Base-by-base conservation (phyloP, 371 early-diverging fungal species). In the Nematocida parisii region DNA sequence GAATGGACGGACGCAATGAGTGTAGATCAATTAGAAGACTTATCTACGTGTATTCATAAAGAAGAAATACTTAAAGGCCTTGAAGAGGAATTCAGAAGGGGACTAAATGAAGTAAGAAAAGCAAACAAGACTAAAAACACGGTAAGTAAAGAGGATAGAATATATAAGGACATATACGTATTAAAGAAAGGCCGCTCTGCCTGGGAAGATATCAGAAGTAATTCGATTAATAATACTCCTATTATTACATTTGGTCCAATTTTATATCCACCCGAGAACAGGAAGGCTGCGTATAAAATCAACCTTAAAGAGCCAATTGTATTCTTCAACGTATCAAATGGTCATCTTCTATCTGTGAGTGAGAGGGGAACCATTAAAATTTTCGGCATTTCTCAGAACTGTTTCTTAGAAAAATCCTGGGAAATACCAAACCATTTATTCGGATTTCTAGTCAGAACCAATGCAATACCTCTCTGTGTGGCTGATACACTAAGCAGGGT, bases 11-110 rank as follows among this genome's bases (percentile, higher is more conserved):
- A 67, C 18, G 11, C 11, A 11, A 18, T 62, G 11, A 2, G 27
- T 11, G n/a, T 18, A 15, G 40, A 74, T 6, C 40, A 11, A 3
- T 13, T 55, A 27, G 66, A 74, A 27, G 74, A 74, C 39, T 55
- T 74, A 13, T 74, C 74, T 4, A 18, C 18, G 24, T 24, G n/a
- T 33, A 24, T 11, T n/a, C 47, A 77, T 13, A 57, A 70, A 50
- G 80, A 68, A 54, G 80, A 77, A 39, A 77, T 77, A 15, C 60
- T 77, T 13, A 58, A 61, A 40, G 50, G 71, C 33, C 71, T 77
- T 5, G 80, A 77, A 50, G 80, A 68, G 20, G 80, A 77, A 47
- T 77, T 77, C 33, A n/a, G 57, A 22, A 60, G 45, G 24, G 80
- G 80, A 20, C 68, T 77, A 11, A 18, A 47, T 11, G 80, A 77